phyloP scores from a whole-genome alignment of 306 rosid species.

The Luffa aegyptiaca region DNA sequence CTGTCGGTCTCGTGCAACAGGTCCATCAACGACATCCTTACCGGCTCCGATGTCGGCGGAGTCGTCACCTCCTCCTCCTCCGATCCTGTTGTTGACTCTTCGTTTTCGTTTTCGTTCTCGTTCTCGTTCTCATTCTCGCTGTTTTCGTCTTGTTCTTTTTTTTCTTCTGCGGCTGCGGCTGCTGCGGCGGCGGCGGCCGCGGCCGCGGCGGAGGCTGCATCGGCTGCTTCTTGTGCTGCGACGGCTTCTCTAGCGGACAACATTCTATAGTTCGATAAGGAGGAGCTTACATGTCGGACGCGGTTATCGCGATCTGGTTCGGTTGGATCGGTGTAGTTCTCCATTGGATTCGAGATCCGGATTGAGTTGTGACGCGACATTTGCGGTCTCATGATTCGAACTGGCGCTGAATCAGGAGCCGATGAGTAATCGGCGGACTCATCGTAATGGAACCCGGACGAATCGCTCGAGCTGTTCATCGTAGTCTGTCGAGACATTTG shows the following conservation, averaged over 20 bases:
- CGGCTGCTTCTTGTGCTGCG: constrained; percentile 46
- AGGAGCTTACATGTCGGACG: constrained; percentile 16
- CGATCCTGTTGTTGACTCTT: neutral
- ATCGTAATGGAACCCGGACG: constrained; percentile 14
- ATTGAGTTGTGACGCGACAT: constrained; percentile 19
- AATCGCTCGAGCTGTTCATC: constrained; percentile 1
- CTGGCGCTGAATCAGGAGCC: neutral
- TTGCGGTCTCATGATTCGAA: constrained; percentile 3
- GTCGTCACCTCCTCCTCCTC: neutral
- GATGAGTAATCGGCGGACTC: constrained; percentile 15
- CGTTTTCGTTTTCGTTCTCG: neutral
- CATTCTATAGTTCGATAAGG: constrained; percentile 28
- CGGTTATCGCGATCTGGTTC: constrained; percentile 24
- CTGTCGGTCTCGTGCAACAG: constrained; percentile 59
- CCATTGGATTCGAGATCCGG: constrained; percentile 13
- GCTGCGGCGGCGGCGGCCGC: constrained; percentile 26
- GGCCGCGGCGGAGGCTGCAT: constrained; percentile 27
- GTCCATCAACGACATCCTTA: constrained; percentile 79
- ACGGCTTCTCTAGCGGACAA: constrained; percentile 45
- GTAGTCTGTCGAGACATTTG: constrained; percentile 19
- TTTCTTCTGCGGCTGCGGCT: constrained; percentile 22
- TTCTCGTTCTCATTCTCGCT: neutral
- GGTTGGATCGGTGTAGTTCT: constrained; percentile 8
- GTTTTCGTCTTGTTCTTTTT: constrained; percentile 3
- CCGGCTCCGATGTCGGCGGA: constrained; percentile 6